Conservation (phyloP, 345 rosid species). For the thale cress (Arabidopsis thaliana) region DNA sequence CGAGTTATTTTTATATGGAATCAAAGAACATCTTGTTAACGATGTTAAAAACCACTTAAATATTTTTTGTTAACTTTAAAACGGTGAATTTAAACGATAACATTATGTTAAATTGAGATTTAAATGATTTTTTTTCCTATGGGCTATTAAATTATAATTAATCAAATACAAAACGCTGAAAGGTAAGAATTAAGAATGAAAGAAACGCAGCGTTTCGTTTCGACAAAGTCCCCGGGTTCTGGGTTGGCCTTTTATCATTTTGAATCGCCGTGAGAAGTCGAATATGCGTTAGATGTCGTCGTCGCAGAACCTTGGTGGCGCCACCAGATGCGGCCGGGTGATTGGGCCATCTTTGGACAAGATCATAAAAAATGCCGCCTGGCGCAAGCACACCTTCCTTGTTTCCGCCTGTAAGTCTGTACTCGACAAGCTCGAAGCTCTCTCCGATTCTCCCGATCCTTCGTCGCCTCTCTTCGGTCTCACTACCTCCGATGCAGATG, state of each 20-base stretch:
- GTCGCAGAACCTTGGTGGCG: conserved; percentile 79
- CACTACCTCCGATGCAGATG: conserved; percentile 68
- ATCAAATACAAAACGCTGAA: neutral
- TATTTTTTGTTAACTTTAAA: too few species aligned
- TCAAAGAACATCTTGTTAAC: too few species aligned
- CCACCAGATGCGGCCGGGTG: conserved; percentile 78
- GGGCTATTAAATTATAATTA: too few species aligned
- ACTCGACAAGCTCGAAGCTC: conserved; percentile 76
- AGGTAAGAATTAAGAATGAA: neutral
- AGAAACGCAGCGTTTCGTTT: too few species aligned
- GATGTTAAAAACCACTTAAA: too few species aligned
- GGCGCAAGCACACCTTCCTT: conserved; percentile 90
- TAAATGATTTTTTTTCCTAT: too few species aligned
- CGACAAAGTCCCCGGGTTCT: too few species aligned
- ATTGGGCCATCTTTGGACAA: conserved; percentile 81
- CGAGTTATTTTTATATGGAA: too few species aligned
- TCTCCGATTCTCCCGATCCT: conserved; percentile 53
- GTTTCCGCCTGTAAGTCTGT: conserved; percentile 86
- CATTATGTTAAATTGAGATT: too few species aligned
- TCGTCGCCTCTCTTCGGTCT: conserved; percentile 62
- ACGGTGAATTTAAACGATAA: too few species aligned
- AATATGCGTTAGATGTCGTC: conserved; percentile 54
- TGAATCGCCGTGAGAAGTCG: conserved; percentile 11
- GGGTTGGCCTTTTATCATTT: too few species aligned
- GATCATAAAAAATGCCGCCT: conserved; percentile 92